A percentile compares a stretch with the other conserved stretches of the same genome.
phyloP scores from a whole-genome alignment of 768 basidiomycete genomes.

The Leucosporidium scottii region DNA sequence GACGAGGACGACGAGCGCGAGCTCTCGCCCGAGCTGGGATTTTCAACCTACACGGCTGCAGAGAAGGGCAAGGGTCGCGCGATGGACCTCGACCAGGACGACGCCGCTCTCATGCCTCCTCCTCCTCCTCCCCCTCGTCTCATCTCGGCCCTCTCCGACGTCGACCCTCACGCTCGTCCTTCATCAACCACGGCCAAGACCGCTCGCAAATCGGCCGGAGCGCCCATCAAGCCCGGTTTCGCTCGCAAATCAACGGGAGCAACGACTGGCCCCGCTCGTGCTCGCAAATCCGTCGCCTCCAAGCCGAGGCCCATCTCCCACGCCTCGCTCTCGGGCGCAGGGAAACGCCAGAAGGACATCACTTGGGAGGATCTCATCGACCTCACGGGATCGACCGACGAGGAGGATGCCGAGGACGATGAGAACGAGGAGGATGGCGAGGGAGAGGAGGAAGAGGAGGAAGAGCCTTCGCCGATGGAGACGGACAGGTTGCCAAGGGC shows the following conservation, averaged over 20 bases:
- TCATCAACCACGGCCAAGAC: not conserved
- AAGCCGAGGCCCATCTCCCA: not conserved
- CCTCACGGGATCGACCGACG: not conserved
- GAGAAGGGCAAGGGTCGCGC: slow-evolving; percentile 1
- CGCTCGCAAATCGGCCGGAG: not conserved
- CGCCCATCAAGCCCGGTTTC: no score
- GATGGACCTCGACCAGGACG: slow-evolving; percentile 1
- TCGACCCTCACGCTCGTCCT: not conserved
- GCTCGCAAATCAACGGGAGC: no score
- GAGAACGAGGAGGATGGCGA: not conserved
- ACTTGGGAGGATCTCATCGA: no score
- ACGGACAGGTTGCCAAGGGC: not conserved
- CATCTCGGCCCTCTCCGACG: not conserved
- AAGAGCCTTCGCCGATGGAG: not conserved
- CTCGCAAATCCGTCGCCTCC: not conserved
- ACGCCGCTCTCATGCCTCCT: not conserved
- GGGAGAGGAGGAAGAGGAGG: not conserved
- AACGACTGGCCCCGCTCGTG: not conserved
- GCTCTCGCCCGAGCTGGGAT: not conserved
- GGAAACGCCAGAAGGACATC: not conserved
- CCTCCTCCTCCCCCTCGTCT: not conserved
- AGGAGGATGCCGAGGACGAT: not conserved
- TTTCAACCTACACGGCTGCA: not conserved
- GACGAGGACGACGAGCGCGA: not conserved
- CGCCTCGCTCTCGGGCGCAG: not conserved